Evolutionary conservation across 208 protist genomes (phyloP).

Genomic region (Acanthamoeba royreba): DNA sequence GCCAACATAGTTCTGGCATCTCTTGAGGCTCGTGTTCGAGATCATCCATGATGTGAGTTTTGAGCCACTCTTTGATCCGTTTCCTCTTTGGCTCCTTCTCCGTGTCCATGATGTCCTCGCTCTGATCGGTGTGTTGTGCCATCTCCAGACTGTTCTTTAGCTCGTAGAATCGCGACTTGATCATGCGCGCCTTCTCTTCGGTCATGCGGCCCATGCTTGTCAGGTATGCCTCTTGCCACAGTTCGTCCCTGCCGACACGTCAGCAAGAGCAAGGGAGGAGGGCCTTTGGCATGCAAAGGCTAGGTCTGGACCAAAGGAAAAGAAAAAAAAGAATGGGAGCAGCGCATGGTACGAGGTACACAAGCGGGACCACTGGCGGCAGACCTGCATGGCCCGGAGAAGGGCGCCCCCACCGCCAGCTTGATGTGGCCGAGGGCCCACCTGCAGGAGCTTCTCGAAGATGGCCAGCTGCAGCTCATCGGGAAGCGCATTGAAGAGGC

Average conservation of each 20-base stretch:
- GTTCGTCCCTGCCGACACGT: not conserved
- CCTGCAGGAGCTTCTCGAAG: not conserved
- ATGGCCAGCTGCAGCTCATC: not conserved
- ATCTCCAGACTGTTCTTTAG: not conserved
- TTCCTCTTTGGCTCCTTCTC: not conserved
- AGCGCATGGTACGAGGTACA: not conserved
- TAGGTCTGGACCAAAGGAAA: not conserved
- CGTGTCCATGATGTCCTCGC: not conserved
- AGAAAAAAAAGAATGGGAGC: no score
- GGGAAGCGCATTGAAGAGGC: not conserved
- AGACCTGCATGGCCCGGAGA: not conserved
- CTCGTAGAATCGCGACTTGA: not conserved
- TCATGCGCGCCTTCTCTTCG: not conserved
- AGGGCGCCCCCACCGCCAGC: not conserved
- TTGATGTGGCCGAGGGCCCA: not conserved
- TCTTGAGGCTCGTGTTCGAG: not conserved
- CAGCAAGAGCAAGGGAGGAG: not conserved
- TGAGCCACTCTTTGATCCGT: not conserved
- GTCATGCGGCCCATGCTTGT: not conserved
- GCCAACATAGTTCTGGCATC: not conserved
- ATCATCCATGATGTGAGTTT: not conserved
- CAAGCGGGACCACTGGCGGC: not conserved
- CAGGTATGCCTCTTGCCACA: not conserved
- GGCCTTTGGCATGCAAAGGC: not conserved
- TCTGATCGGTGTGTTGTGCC: no score